These are phyloP conservation scores for Atkinsonella hypoxylon DNA, from an alignment of 2,329 filamentous ascomycete species.

Conservation along the genomic window DNA sequence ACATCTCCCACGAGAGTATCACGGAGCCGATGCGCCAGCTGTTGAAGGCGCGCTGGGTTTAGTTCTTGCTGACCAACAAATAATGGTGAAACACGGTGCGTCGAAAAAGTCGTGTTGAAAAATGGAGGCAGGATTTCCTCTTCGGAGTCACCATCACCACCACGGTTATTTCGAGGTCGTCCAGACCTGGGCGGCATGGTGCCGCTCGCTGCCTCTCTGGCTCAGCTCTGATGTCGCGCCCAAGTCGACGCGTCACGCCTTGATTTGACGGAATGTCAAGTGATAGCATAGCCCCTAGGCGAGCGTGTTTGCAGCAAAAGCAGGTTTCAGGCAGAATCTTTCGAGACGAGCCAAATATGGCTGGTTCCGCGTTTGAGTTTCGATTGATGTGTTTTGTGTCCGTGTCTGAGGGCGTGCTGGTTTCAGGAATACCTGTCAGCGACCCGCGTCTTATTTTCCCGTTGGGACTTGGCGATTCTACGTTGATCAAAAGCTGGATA, in stretches of 20 bases:
- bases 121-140: constrained; percentile 27
- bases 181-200: constrained; percentile 5
- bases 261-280: neutral
- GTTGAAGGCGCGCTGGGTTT: constrained; percentile 24
- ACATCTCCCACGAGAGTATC: constrained; percentile 46
- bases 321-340: neutral
- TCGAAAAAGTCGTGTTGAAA: constrained; percentile 48
- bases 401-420: no score
- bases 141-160: constrained; percentile 13
- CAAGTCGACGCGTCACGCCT: constrained; percentile 2
- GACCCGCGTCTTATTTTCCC: no score
- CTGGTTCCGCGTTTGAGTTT: no score
- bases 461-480: neutral
- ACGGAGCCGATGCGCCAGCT: constrained; percentile 35
- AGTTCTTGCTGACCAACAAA: constrained; percentile 32
- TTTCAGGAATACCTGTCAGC: no score
- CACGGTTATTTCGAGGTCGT: constrained; percentile 2
- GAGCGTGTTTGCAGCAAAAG: no score
- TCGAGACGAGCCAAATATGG: no score
- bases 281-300: neutral
- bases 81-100: constrained; percentile 42
- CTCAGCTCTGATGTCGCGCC: neutral
- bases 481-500: neutral
- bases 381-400: no score
- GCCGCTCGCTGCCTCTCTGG: neutral